A percentile compares a stretch with the other conserved stretches of the same genome.
Conservation (phyloP, 345 rosid species). For the Arabis hirsuta region DNA sequence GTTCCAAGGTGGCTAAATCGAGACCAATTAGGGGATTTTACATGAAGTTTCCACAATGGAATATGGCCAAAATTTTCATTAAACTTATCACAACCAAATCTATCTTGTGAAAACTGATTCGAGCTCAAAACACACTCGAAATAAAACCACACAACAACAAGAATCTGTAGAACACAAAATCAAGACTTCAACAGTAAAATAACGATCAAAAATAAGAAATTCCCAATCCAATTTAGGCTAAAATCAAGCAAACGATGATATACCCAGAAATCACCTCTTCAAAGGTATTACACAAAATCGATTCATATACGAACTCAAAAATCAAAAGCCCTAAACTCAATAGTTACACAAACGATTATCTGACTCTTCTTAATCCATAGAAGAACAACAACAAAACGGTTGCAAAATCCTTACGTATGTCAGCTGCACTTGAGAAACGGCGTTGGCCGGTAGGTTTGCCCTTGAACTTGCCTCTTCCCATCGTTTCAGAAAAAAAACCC, state of each 20-base stretch:
- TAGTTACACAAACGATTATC: background rate
- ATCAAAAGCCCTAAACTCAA: background rate
- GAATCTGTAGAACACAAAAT: background rate
- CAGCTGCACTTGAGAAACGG: conserved; percentile 73
- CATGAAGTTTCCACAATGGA: background rate
- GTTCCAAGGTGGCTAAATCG: too few species aligned
- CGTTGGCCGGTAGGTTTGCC: conserved; percentile 81
- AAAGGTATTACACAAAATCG: background rate
- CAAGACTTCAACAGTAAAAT: background rate
- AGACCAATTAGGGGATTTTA: background rate
- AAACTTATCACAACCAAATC: conserved; percentile 7
- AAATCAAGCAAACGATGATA: background rate
- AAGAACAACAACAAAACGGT: background rate
- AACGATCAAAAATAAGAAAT: background rate
- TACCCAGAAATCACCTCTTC: too few species aligned
- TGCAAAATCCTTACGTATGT: conserved; percentile 49
- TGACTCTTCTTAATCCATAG: background rate
- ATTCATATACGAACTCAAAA: background rate
- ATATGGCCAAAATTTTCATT: background rate
- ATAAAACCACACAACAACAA: too few species aligned
- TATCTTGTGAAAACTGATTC: background rate
- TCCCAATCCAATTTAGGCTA: background rate
- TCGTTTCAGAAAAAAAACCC: conserved; percentile 22
- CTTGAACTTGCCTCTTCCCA: conserved; percentile 82
- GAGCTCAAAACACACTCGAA: background rate